phyloP scores from a whole-genome alignment of 164 flowering plant genomes.

The Akebia trifoliata region DNA sequence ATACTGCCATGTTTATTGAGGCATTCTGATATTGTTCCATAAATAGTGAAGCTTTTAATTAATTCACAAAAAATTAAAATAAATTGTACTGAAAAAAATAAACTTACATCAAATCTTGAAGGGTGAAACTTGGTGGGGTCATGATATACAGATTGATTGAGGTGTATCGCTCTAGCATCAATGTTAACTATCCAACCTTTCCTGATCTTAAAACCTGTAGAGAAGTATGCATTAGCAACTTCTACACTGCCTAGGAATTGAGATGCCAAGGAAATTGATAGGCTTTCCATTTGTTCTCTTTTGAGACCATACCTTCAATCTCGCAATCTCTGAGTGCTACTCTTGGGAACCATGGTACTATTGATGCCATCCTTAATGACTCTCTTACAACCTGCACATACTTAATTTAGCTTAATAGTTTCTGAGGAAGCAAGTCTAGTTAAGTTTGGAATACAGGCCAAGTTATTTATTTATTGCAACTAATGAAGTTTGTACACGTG shows the following conservation, averaged over 20 bases:
- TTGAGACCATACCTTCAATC: conserved; percentile 40
- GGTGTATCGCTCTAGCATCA: conserved; percentile 54
- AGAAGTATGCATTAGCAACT: background rate
- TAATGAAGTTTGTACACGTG: too few relatives aligned
- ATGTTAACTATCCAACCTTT: conserved; percentile 62
- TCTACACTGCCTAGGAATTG: too few relatives aligned
- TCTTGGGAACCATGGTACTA: conserved; percentile 70
- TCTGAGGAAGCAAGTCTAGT: too few relatives aligned
- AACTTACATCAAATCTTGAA: conserved; percentile 49
- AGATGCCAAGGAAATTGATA: too few relatives aligned
- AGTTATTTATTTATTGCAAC: too few relatives aligned
- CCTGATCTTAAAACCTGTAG: conserved; percentile 43
- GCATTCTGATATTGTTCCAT: too few relatives aligned
- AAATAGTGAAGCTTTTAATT: too few relatives aligned
- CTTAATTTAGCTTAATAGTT: background rate
- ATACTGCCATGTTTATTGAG: too few relatives aligned
- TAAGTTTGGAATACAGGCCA: too few relatives aligned
- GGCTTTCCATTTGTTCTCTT: too few relatives aligned
- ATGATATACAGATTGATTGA: conserved; percentile 39
- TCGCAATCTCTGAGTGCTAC: conserved; percentile 48
- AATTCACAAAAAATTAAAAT: too few relatives aligned
- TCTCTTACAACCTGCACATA: conserved; percentile 53
- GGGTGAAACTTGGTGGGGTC: conserved; percentile 53
- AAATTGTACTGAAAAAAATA: background rate
- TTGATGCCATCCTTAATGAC: conserved; percentile 56